Percentiles rank a stretch among this genome's conserved stretches.
These are phyloP conservation scores for Panaeolus cyanescens DNA, from an alignment of 768 basidiomycete genomes.

Conservation along the genomic window DNA sequence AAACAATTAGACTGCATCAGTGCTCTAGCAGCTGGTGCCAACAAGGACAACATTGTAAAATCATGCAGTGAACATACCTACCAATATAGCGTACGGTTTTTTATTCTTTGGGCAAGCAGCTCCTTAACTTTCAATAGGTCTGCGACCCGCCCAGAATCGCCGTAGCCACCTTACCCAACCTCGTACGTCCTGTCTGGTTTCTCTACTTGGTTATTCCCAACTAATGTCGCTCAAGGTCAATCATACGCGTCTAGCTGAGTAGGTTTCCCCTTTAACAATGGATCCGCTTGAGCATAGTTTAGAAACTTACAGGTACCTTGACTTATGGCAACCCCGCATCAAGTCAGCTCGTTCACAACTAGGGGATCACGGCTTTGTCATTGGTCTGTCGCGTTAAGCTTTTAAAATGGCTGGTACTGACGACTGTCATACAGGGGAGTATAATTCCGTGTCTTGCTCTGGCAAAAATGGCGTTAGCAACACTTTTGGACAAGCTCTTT, in stretches of 20 bases:
- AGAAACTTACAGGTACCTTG: slow-evolving; percentile 48
- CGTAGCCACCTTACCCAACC: slow-evolving; percentile 50
- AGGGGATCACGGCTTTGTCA: slow-evolving; percentile 48
- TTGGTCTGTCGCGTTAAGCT: slow-evolving; percentile 32
- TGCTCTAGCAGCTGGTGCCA: slow-evolving; percentile 47
- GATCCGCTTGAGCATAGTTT: neutral
- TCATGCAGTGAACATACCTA: slow-evolving; percentile 57
- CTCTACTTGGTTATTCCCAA: neutral
- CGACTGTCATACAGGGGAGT: slow-evolving; percentile 40
- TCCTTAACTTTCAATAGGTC: slow-evolving; percentile 23
- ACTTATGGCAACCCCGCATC: slow-evolving; percentile 57
- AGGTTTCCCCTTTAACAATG: slow-evolving; percentile 9
- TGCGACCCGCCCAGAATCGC: slow-evolving; percentile 44
- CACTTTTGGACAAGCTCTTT: slow-evolving; percentile 57
- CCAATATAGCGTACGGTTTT: slow-evolving; percentile 46
- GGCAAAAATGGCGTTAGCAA: slow-evolving; percentile 52
- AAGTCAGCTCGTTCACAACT: slow-evolving; percentile 45
- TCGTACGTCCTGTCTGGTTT: slow-evolving; percentile 28
- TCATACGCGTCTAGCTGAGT: slow-evolving; percentile 52
- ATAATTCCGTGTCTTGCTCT: slow-evolving; percentile 56
- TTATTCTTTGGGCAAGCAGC: neutral
- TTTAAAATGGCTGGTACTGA: neutral
- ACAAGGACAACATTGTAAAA: slow-evolving; percentile 40
- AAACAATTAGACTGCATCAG: slow-evolving; percentile 50
- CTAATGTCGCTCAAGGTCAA: slow-evolving; percentile 42